These are phyloP conservation scores for Pelagophyceae sp. DNA, from an alignment of 352 stramenopile genomes.

Conservation along the genomic window DNA sequence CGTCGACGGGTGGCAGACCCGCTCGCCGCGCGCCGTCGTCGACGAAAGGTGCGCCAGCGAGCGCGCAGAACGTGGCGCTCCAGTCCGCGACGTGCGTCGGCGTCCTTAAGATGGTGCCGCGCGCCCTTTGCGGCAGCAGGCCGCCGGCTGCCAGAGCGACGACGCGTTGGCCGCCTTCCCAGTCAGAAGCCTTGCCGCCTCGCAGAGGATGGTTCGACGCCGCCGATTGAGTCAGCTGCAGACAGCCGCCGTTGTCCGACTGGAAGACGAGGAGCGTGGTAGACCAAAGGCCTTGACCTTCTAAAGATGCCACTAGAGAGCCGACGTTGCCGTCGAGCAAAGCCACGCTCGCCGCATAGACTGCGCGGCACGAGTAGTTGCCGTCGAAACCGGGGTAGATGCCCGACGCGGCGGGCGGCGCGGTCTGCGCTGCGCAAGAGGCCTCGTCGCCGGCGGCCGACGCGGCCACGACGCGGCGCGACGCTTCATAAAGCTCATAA, in stretches of 20 bases:
- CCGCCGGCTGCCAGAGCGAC: constrained; percentile 34
- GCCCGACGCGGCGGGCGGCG: not conserved
- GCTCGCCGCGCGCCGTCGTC: not conserved
- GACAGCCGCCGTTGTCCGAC: constrained; percentile 37
- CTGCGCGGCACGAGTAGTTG: not conserved
- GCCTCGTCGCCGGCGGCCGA: too few relatives aligned
- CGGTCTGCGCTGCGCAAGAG: constrained; percentile 17
- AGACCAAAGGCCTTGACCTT: constrained; percentile 29
- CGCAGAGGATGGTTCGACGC: constrained; percentile 36
- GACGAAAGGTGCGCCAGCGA: constrained; percentile 23
- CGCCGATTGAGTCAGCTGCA: constrained; percentile 11
- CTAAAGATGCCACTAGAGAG: constrained; percentile 22
- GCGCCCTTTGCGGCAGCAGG: constrained; percentile 21
- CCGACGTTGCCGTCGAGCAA: constrained; percentile 33
- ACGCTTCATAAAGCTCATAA: too few relatives aligned
- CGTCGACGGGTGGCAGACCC: constrained; percentile 29
- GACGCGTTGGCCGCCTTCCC: constrained; percentile 37
- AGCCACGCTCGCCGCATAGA: constrained; percentile 23
- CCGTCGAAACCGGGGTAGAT: not conserved
- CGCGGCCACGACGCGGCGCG: too few relatives aligned
- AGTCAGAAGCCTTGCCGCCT: constrained; percentile 41
- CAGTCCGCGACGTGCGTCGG: constrained; percentile 30
- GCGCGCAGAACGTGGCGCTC: constrained; percentile 28
- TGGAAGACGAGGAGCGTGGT: constrained; percentile 38
- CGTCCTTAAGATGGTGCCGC: constrained; percentile 24